Conservation (phyloP, 768 basidiomycete species). For the Kwoniella botswanensis region DNA sequence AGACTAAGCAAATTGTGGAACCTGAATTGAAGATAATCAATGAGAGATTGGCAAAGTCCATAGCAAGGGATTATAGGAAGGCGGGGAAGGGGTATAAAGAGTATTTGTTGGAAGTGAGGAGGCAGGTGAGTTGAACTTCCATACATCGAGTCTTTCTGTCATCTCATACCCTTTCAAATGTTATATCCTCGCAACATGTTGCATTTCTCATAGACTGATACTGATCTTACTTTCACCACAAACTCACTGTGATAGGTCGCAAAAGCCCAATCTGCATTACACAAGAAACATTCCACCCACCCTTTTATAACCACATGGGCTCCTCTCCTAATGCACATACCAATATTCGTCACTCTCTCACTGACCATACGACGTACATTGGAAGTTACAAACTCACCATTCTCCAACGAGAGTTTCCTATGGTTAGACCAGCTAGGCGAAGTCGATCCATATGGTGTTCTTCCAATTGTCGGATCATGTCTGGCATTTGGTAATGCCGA, state of each 20-base stretch:
- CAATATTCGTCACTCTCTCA: conserved; percentile 56
- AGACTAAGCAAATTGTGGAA: conserved; percentile 48
- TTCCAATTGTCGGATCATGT: conserved; percentile 53
- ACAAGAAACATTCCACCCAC: conserved; percentile 50
- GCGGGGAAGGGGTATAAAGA: conserved; percentile 52
- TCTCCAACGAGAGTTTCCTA: conserved; percentile 38
- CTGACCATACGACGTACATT: conserved; percentile 56
- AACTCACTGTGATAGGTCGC: conserved; percentile 34
- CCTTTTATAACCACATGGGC: conserved; percentile 52
- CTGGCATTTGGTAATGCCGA: conserved; percentile 58
- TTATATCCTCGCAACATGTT: too few relatives aligned
- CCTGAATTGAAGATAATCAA: conserved; percentile 53
- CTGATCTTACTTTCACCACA: too few relatives aligned
- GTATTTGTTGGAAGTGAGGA: conserved; percentile 53
- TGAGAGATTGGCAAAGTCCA: conserved; percentile 37
- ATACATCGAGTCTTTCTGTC: not conserved
- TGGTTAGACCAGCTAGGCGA: conserved; percentile 55
- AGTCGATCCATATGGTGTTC: conserved; percentile 48
- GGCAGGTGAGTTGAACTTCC: conserved; percentile 38
- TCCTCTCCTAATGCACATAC: conserved; percentile 57
- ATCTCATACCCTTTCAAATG: not conserved
- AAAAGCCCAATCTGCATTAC: conserved; percentile 37
- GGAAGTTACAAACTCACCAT: conserved; percentile 37
- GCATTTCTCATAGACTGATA: too few relatives aligned
- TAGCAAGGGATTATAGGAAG: conserved; percentile 51